phyloP scores from a whole-genome alignment of 83 land plant genomes.

The Picea abies region DNA sequence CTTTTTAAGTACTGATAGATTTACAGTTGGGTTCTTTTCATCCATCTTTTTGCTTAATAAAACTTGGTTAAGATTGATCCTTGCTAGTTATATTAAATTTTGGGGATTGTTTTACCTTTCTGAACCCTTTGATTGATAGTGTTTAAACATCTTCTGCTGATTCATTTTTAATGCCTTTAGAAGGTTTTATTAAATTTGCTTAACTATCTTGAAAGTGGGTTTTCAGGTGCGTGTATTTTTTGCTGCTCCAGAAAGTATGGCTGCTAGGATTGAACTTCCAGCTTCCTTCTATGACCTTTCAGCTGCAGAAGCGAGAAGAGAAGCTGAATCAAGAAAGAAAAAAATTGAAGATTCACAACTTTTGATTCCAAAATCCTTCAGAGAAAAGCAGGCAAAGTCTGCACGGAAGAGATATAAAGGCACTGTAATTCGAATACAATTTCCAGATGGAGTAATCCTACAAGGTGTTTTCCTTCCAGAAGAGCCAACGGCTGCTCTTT shows the following conservation, averaged over 20 bases:
- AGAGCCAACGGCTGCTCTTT: constrained; percentile 68
- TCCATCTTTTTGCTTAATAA: too few relatives aligned
- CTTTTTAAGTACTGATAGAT: too few relatives aligned
- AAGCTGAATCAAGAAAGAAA: constrained; percentile 71
- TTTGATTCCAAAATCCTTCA: constrained; percentile 74
- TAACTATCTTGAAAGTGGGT: neutral
- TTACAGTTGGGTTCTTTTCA: too few relatives aligned
- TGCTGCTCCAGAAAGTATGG: constrained; percentile 62
- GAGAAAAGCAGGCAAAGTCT: constrained; percentile 71
- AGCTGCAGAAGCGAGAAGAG: constrained; percentile 66
- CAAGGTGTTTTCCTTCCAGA: constrained; percentile 77
- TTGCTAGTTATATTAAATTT: too few relatives aligned
- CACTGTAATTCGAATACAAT: constrained; percentile 69
- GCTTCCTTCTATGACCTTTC: constrained; percentile 76
- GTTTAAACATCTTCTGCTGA: neutral
- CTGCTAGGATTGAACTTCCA: constrained; percentile 76
- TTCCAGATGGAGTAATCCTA: constrained; percentile 88
- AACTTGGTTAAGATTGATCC: too few relatives aligned
- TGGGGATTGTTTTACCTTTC: neutral
- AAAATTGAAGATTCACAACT: constrained; percentile 84
- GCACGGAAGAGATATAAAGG: constrained; percentile 52
- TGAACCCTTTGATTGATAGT: neutral
- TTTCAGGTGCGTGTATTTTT: constrained; percentile 75
- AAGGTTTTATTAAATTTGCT: neutral
- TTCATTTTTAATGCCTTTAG: neutral